phyloP scores from a whole-genome alignment of 345 rosid genomes.

The Toxicodendron radicans region DNA sequence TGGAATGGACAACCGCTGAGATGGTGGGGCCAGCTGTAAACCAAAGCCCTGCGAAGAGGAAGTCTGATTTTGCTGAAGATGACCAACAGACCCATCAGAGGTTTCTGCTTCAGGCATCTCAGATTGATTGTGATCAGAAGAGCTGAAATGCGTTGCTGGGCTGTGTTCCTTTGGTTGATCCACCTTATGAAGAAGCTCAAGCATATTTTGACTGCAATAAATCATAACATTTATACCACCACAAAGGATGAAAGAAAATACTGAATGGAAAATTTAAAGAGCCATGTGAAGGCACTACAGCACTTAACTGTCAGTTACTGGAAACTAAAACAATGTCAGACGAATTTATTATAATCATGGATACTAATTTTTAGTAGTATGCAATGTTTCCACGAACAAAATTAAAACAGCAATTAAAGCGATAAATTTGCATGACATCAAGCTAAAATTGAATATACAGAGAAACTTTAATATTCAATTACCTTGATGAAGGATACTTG shows the following conservation, averaged over 20 bases:
- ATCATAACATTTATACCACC: conserved; percentile 15
- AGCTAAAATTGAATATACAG: background rate
- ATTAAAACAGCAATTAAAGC: conserved; percentile 1
- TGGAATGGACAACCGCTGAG: conserved; percentile 50
- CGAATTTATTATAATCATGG: background rate
- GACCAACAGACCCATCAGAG: conserved; percentile 59
- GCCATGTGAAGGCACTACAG: background rate
- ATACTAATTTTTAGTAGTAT: background rate
- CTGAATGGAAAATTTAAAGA: background rate
- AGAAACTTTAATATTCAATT: conserved; percentile 19
- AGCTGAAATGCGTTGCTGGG: conserved; percentile 43
- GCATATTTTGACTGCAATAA: conserved; percentile 74
- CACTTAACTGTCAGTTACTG: background rate
- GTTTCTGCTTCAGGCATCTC: conserved; percentile 49
- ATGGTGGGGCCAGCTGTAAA: conserved; percentile 79
- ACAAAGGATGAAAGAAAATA: conserved; percentile 11
- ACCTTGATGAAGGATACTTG: conserved; percentile 59
- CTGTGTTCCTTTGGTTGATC: conserved; percentile 58
- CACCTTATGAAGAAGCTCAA: conserved; percentile 91
- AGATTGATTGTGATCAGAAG: conserved; percentile 41
- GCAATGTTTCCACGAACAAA: background rate
- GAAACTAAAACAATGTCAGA: background rate
- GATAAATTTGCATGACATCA: background rate
- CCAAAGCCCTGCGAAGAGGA: conserved; percentile 75
- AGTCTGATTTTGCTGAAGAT: conserved; percentile 50